These are phyloP conservation scores for Odontarrhena argentea DNA, from an alignment of 345 rosid species.

Conservation along the genomic window DNA sequence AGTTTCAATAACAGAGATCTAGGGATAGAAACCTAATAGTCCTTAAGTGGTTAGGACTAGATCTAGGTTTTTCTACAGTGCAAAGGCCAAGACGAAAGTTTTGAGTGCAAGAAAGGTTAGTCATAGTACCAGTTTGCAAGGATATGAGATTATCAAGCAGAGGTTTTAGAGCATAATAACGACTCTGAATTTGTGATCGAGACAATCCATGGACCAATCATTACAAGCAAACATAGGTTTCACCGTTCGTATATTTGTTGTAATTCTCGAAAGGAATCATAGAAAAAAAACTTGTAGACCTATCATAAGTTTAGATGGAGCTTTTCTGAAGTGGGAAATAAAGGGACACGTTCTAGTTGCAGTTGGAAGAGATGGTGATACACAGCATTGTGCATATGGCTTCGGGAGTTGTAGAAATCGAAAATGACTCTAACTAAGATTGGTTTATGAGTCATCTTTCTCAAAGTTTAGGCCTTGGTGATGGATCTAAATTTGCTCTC, in stretches of 20 bases:
- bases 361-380: neutral
- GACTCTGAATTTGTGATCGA: neutral
- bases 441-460: neutral
- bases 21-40: no score
- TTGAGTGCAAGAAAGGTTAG: neutral
- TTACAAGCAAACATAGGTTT: neutral
- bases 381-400: neutral
- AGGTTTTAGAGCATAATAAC: neutral
- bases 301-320: constrained; percentile 1
- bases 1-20: no score
- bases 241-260: neutral
- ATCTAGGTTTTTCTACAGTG: no score
- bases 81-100: neutral
- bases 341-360: neutral
- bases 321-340: neutral
- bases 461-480: neutral
- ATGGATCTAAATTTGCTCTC: neutral
- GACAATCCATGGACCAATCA: neutral
- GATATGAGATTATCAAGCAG: neutral
- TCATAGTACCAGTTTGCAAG: neutral
- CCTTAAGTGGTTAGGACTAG: no score
- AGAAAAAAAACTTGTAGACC: neutral
- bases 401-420: neutral
- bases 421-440: neutral
- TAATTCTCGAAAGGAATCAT: neutral